A percentile compares a stretch with the other conserved stretches of the same genome.
Evolutionary conservation across 1,284 basidiomycete genomes (phyloP).

Genomic region (Xerocomus tenax): DNA sequence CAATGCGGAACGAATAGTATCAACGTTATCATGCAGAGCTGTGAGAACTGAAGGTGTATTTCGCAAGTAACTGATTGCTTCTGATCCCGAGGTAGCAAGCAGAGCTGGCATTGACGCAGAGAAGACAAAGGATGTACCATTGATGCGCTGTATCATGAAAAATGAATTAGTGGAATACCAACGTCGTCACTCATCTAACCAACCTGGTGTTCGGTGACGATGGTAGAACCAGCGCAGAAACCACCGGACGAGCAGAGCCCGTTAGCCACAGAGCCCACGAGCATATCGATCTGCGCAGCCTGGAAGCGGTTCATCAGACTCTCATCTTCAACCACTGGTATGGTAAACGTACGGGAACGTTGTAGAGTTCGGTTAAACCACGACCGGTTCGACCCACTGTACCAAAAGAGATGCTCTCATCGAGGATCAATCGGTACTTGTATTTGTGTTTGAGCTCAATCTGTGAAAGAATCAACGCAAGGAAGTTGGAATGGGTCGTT

Average conservation of each 20-base stretch:
- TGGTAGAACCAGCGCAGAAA: constrained; percentile 86
- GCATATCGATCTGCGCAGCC: constrained; percentile 72
- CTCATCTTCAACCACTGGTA: neutral
- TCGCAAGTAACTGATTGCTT: constrained; percentile 73
- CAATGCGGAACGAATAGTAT: constrained; percentile 66
- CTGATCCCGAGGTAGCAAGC: constrained; percentile 79
- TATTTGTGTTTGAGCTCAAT: constrained; percentile 91
- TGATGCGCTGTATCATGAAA: constrained; percentile 68
- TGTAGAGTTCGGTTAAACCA: constrained; percentile 89
- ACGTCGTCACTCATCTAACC: constrained; percentile 1
- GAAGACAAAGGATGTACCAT: constrained; percentile 92
- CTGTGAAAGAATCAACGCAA: constrained; percentile 35
- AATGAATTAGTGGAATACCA: neutral
- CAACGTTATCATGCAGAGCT: constrained; percentile 75
- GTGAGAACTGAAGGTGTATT: constrained; percentile 67
- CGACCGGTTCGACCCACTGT: constrained; percentile 88
- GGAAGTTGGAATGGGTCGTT: neutral
- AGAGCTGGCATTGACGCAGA: constrained; percentile 91
- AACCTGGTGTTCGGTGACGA: constrained; percentile 85
- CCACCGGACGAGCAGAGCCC: constrained; percentile 83
- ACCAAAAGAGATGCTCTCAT: constrained; percentile 92
- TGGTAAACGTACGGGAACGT: constrained; percentile 62
- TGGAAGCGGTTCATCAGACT: constrained; percentile 21
- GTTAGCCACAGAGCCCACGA: constrained; percentile 80
- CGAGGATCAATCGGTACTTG: constrained; percentile 92